Base-by-base conservation (phyloP, 139 green algal species). In the Zygnema circumcarinatum region DNA sequence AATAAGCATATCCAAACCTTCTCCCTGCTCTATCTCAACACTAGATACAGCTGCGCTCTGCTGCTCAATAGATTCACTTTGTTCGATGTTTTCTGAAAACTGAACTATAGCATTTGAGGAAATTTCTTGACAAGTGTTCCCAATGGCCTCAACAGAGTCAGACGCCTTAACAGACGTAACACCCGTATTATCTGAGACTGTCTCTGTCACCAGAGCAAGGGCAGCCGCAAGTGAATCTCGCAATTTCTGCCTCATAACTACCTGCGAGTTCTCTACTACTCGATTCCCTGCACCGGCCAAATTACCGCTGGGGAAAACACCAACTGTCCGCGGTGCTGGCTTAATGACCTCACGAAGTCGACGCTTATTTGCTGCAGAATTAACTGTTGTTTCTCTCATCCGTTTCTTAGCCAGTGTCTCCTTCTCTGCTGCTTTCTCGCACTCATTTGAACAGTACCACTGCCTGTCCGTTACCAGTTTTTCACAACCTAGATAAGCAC, bases 361-460 rank as follows among this genome's bases (percentile, higher is more conserved):
- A 25, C 75, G 36, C 7, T 68, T 68, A 25, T 52, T 52, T 2
- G 75, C 31, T 2, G 33, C 2, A 20, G n/a, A 16, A 53, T 35
- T 52, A 21, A 56, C 75, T 38, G 75, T 52, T 33, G 75, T 33
- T 35, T 62, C 38, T 47, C 75, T 35, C 75, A 56, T 35, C 21
- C 75, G 3, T 52, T 78, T 53, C 29, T 52, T 47, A 20, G 38
- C 75, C 75, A 83, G 38, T n/a, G 75, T 52, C 31, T 83, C 75
- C 32, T 62, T 53, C 11, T 83, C 75, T 52, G 75, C 75, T 3
- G n/a, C 31, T 39, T 39, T 38, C 36, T 38, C 33, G 32, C 75
- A 83, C 3, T 53, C 75, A 35, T 16, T 35, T 20, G 75, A 83
- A 53, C 75, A 83, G 32, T 83, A 83, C 75, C 75, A 83, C 38